Evolutionary conservation across 2,329 filamentous ascomycete genomes (phyloP).

Genomic region (Aureobasidium sp.): DNA sequence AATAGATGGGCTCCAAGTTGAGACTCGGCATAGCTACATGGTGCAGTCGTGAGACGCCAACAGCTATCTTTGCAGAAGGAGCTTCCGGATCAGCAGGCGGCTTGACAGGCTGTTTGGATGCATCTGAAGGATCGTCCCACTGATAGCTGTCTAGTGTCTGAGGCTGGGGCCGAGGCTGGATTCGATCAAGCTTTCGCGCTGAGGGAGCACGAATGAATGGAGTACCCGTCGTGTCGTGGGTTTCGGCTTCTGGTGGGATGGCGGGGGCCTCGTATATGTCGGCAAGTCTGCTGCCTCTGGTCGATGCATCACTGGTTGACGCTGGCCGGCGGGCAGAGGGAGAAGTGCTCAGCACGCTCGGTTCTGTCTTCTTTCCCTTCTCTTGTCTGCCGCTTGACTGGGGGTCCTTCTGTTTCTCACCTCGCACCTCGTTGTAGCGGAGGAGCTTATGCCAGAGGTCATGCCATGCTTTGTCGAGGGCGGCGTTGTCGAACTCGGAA

Average conservation of each 20-base stretch:
- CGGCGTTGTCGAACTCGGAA: slow-evolving; percentile 31
- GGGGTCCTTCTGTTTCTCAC: slow-evolving; percentile 24
- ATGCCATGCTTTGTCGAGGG: slow-evolving; percentile 32
- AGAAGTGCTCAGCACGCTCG: background rate
- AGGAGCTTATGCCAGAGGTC: slow-evolving; percentile 29
- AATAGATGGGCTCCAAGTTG: slow-evolving; percentile 92
- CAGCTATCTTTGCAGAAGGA: slow-evolving; percentile 59
- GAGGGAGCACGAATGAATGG: slow-evolving; percentile 47
- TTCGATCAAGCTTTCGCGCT: slow-evolving; percentile 21
- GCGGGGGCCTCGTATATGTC: slow-evolving; percentile 14
- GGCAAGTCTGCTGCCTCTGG: background rate
- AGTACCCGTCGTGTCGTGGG: slow-evolving; percentile 37
- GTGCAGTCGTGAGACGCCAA: slow-evolving; percentile 85
- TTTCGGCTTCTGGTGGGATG: slow-evolving; percentile 14
- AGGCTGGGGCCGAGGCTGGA: slow-evolving; percentile 28
- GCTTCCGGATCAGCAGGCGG: slow-evolving; percentile 18
- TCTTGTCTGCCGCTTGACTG: background rate
- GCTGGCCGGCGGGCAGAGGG: background rate
- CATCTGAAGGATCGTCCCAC: slow-evolving; percentile 37
- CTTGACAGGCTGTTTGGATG: slow-evolving; percentile 19
- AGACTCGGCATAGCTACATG: slow-evolving; percentile 75
- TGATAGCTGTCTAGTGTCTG: slow-evolving; percentile 41
- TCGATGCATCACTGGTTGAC: slow-evolving; percentile 2
- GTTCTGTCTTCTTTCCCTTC: slow-evolving; percentile 11
- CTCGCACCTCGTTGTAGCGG: slow-evolving; percentile 28